Conservation (phyloP, 345 rosid species). For the Lepidium aucheri region DNA sequence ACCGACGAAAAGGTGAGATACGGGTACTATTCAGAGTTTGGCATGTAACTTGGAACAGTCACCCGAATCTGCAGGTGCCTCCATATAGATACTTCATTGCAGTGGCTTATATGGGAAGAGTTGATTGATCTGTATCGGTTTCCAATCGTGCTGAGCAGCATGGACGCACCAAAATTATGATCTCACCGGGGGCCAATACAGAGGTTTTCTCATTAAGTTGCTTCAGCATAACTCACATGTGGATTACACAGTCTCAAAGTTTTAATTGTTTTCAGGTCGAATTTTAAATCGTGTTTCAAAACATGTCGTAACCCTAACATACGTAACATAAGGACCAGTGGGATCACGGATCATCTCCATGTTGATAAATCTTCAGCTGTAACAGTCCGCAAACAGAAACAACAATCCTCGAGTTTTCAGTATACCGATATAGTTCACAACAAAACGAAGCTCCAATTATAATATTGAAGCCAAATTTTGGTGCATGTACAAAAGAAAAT, state of each 20-base stretch:
- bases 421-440: not conserved
- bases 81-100: conserved; percentile 34
- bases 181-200: conserved; percentile 35
- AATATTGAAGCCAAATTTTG: not conserved
- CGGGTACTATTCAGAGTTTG: conserved; percentile 77
- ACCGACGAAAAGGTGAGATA: conserved; percentile 64
- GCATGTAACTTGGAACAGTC: conserved; percentile 35
- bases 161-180: conserved; percentile 20
- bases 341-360: not conserved
- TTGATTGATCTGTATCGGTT: conserved; percentile 52
- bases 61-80: not conserved
- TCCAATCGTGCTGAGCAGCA: conserved; percentile 28
- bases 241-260: not conserved
- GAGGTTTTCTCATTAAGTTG: conserved; percentile 60
- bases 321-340: not conserved
- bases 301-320: not conserved
- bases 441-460: not conserved
- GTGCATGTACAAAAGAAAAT: not conserved
- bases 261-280: not conserved
- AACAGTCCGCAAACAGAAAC: not conserved
- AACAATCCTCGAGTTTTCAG: not conserved
- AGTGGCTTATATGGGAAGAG: conserved; percentile 53
- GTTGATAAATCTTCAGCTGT: not conserved
- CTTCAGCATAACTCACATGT: not conserved
- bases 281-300: not conserved